Evolutionary conservation across 306 rosid genomes (phyloP).

Genomic region (Dalbergia cochinchinensis): DNA sequence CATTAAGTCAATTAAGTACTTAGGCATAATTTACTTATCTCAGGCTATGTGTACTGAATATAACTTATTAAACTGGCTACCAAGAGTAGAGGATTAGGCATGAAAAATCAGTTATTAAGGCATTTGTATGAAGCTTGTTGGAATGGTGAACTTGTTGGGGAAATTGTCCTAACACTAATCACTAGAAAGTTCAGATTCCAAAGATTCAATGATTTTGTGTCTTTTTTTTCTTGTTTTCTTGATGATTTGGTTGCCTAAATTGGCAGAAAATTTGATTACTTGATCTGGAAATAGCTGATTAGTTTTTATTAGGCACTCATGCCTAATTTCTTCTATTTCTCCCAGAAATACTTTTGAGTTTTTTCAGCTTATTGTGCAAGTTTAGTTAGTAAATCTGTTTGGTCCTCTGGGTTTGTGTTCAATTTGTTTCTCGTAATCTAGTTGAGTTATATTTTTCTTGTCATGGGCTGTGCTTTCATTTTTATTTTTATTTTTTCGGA

Average conservation of each 20-base stretch:
- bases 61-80: conserved; percentile 8
- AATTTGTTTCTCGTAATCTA: conserved; percentile 7
- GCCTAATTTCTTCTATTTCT: conserved; percentile 3
- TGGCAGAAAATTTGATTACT: not conserved
- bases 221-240: conserved; percentile 1
- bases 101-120: not conserved
- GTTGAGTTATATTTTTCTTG: not conserved
- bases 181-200: not conserved
- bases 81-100: conserved; percentile 13
- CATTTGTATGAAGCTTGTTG: conserved; percentile 10
- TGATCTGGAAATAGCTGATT: not conserved
- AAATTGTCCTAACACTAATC: not conserved
- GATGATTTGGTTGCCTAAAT: conserved; percentile 1
- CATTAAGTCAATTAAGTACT: not conserved
- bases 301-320: conserved; percentile 9
- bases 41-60: not conserved
- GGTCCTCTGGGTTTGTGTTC: conserved; percentile 6
- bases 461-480: conserved; percentile 27
- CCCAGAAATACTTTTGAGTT: not conserved
- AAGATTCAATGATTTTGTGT: not conserved
- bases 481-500: conserved; percentile 3
- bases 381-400: not conserved
- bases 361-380: conserved; percentile 1
- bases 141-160: not conserved
- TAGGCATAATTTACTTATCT: not conserved